A percentile compares a stretch with the other conserved stretches of the same genome.
phyloP scores from a whole-genome alignment of 2,329 filamentous ascomycete genomes.

The Lojkania enalia region DNA sequence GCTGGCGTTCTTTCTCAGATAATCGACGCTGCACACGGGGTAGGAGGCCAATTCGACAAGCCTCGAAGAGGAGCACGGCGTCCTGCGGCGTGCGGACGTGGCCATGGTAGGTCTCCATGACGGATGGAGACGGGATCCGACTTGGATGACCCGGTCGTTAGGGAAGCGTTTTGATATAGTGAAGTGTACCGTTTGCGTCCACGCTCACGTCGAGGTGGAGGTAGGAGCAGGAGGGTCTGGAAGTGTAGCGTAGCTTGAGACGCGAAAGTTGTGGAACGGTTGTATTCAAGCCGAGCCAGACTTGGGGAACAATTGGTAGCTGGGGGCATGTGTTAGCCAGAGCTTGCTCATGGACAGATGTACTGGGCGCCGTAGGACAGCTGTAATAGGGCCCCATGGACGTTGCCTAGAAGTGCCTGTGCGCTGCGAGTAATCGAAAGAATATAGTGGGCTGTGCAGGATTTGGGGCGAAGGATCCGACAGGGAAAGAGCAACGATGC shows the following conservation, averaged over 20 bases:
- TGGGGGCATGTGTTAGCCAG: not conserved
- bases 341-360: no score
- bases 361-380: not conserved
- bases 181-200: no score
- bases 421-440: not conserved
- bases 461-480: not conserved
- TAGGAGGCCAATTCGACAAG: constrained; percentile 84
- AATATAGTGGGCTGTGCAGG: not conserved
- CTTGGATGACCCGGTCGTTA: not conserved
- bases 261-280: no score
- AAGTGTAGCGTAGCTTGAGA: no score
- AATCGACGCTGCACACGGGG: constrained; percentile 89
- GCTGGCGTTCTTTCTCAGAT: constrained; percentile 95
- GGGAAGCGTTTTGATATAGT: no score
- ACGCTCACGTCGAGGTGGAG: no score
- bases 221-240: no score
- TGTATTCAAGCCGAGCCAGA: no score
- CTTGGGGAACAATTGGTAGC: not conserved
- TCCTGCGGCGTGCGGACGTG: constrained; percentile 94
- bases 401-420: not conserved
- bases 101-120: constrained; percentile 96
- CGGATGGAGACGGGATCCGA: constrained; percentile 4
- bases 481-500: not conserved
- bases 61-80: constrained; percentile 98
- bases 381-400: not conserved